phyloP scores from a whole-genome alignment of 1,284 basidiomycete genomes.

The Cutaneotrichosporon cavernicola region DNA sequence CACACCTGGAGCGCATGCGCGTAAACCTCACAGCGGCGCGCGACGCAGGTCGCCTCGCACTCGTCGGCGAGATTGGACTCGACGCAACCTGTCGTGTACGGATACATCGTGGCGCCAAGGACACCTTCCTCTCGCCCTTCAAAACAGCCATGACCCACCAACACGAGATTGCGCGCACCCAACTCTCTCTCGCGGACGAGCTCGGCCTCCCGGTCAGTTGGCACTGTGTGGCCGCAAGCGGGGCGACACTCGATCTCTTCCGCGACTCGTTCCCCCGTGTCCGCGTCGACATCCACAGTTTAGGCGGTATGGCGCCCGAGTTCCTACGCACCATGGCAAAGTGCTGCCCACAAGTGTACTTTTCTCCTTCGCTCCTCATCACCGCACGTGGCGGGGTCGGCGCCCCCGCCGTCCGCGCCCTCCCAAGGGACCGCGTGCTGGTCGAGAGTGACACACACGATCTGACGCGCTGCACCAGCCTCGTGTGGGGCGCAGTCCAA shows the following conservation, averaged over 20 bases:
- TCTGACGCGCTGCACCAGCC: conserved; percentile 31
- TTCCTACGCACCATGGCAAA: conserved; percentile 25
- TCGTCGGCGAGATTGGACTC: conserved; percentile 56
- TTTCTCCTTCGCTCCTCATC: conserved; percentile 54
- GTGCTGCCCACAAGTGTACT: conserved; percentile 51
- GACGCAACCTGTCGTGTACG: conserved; percentile 47
- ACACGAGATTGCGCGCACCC: conserved; percentile 42
- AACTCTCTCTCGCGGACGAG: conserved; percentile 53
- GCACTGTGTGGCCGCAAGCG: conserved; percentile 53
- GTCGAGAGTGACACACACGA: conserved; percentile 54
- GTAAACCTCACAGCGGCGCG: conserved; percentile 26
- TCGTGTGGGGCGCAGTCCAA: conserved; percentile 46
- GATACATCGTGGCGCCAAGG: conserved; percentile 1
- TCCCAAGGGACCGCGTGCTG: conserved; percentile 47
- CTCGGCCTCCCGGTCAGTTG: conserved; percentile 51
- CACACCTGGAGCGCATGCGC: conserved; percentile 30
- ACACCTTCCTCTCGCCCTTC: conserved; percentile 48
- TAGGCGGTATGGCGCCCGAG: conserved; percentile 37
- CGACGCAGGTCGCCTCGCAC: conserved; percentile 34
- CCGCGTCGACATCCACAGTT: conserved; percentile 53
- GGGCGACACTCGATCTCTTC: conserved; percentile 50
- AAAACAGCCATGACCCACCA: conserved; percentile 54
- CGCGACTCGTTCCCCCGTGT: conserved; percentile 39
- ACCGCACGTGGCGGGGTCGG: conserved; percentile 48
- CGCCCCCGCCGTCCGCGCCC: conserved; percentile 41